Evolutionary conservation across 2,329 filamentous ascomycete species (phyloP).

Genomic region (Beauveria rudraprayagi): DNA sequence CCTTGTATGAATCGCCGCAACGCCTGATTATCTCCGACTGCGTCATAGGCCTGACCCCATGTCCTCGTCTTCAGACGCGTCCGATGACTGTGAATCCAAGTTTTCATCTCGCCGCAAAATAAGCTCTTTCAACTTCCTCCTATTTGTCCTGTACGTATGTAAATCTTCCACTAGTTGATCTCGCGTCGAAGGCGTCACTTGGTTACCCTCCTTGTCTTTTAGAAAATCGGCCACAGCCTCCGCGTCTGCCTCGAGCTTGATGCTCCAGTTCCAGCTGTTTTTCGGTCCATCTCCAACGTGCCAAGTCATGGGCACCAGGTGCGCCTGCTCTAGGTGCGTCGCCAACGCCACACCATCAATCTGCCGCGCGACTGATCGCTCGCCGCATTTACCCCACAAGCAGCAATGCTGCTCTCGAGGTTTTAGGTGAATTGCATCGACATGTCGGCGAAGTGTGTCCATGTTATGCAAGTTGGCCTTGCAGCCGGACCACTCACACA

Average conservation of each 20-base stretch:
- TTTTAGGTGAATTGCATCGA: conserved; percentile 41
- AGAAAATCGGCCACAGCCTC: conserved; percentile 39
- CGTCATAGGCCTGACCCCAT: not conserved
- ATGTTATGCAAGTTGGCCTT: conserved; percentile 55
- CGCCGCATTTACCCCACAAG: conserved; percentile 25
- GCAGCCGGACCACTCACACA: conserved; percentile 54
- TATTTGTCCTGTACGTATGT: conserved; percentile 36
- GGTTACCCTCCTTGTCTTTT: conserved; percentile 41
- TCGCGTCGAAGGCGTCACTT: conserved; percentile 51
- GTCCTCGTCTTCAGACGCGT: not conserved
- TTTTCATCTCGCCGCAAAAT: conserved; percentile 37
- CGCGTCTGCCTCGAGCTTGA: conserved; percentile 12
- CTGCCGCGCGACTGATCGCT: conserved; percentile 25
- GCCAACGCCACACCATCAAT: conserved; percentile 30
- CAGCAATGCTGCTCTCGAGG: conserved; percentile 15
- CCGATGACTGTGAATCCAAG: conserved; percentile 18
- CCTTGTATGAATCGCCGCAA: not conserved
- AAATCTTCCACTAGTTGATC: conserved; percentile 43
- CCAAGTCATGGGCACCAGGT: conserved; percentile 48
- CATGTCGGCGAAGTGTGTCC: conserved; percentile 48
- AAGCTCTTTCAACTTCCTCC: conserved; percentile 35
- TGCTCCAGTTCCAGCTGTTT: conserved; percentile 26
- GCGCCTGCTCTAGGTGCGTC: conserved; percentile 45
- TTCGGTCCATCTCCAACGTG: conserved; percentile 51
- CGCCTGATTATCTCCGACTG: not conserved